These are phyloP conservation scores for Pelargonium myrrhifolium DNA, from an alignment of 441 rosid species.

Conservation along the genomic window DNA sequence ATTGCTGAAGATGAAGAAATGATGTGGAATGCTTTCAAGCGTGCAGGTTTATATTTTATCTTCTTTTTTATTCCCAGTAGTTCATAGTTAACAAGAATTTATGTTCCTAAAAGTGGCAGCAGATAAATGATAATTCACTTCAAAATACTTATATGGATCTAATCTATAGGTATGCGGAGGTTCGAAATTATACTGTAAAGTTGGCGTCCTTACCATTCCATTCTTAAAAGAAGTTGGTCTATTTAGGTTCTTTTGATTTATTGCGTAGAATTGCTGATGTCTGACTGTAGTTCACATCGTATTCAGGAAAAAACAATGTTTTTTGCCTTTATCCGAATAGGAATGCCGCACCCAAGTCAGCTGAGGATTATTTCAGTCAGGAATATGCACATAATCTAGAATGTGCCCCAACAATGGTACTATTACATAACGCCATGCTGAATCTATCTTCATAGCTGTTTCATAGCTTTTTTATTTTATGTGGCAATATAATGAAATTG, in stretches of 20 bases:
- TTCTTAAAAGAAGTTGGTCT: background rate
- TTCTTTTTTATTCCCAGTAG: background rate
- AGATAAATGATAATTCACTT: background rate
- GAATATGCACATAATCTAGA: conserved; percentile 29
- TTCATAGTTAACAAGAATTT: background rate
- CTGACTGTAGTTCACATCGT: conserved; percentile 9
- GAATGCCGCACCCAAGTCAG: conserved; percentile 43
- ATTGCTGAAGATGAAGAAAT: conserved; percentile 79
- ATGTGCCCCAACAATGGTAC: conserved; percentile 23
- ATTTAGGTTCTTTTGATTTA: background rate
- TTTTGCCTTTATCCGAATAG: conserved; percentile 88
- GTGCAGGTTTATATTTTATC: conserved; percentile 44
- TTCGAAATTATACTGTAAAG: background rate
- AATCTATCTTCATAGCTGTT: conserved; percentile 6
- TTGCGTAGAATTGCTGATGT: conserved; percentile 2
- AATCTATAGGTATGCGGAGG: background rate
- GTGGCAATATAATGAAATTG: background rate
- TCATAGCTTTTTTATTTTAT: background rate
- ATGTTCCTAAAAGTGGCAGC: no score
- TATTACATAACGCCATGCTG: conserved; percentile 7
- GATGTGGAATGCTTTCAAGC: conserved; percentile 76
- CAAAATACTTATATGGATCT: background rate
- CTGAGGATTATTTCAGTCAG: conserved; percentile 40
- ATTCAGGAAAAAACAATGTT: conserved; percentile 59
- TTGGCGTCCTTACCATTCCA: background rate